A percentile compares a stretch with the other conserved stretches of the same genome.
Evolutionary conservation across 305 asterid species (phyloP).

Genomic region (Euphrasia arctica): DNA sequence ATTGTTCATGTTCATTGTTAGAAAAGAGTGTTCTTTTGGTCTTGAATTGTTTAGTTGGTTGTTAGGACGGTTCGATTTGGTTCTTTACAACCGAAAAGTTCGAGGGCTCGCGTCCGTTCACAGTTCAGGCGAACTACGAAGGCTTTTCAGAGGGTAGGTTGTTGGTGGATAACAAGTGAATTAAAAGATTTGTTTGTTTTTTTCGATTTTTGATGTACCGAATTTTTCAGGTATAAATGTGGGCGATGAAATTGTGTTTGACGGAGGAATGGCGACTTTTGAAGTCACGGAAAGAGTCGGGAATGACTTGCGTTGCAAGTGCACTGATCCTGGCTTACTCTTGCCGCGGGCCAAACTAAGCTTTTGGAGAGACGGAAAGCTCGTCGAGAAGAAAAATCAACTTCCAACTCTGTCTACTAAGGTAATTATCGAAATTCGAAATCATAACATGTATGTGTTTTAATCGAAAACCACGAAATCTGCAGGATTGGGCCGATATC

Average conservation of each 20-base stretch:
- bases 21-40: not conserved
- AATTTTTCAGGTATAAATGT: conserved; percentile 48
- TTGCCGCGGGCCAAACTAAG: conserved; percentile 79
- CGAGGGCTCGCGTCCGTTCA: conserved; percentile 70
- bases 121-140: conserved; percentile 65
- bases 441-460: not conserved
- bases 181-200: not conserved
- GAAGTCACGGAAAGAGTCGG: conserved; percentile 71
- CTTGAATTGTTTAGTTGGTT: conserved; percentile 24
- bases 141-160: conserved; percentile 71
- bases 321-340: conserved; percentile 76
- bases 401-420: conserved; percentile 71
- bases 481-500: conserved; percentile 81
- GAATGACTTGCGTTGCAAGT: conserved; percentile 64
- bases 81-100: conserved; percentile 63
- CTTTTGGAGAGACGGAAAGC: conserved; percentile 84
- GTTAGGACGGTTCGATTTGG: conserved; percentile 78
- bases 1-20: not conserved
- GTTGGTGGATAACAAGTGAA: conserved; percentile 14
- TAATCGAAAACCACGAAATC: conserved; percentile 7
- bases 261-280: conserved; percentile 91
- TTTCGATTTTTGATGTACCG: not conserved
- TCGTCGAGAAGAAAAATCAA: conserved; percentile 46
- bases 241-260: conserved; percentile 79
- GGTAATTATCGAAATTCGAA: conserved; percentile 30